phyloP scores from a whole-genome alignment of 106 monocot genomes.

The Acanthochlamys bracteata region DNA sequence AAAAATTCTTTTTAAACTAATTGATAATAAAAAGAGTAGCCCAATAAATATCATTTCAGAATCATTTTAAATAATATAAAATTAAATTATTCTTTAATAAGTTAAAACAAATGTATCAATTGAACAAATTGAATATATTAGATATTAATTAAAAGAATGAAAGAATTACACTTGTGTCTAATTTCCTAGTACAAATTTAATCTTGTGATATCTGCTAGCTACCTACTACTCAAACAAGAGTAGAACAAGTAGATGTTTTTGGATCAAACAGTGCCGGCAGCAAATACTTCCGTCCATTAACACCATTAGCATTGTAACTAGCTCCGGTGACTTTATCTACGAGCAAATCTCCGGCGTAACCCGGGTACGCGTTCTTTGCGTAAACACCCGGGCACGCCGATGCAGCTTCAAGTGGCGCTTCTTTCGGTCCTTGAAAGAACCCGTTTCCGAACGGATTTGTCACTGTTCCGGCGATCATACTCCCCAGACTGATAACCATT shows the following conservation, averaged over 20 bases:
- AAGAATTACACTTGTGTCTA: too few species aligned
- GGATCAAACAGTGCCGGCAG: constrained; percentile 61
- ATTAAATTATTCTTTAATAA: too few species aligned
- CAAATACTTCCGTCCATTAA: constrained; percentile 51
- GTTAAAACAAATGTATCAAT: too few species aligned
- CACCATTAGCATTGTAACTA: constrained; percentile 68
- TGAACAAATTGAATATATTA: too few species aligned
- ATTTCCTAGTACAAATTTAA: too few species aligned
- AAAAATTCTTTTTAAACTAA: too few species aligned
- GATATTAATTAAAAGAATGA: too few species aligned
- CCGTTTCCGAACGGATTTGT: constrained; percentile 76
- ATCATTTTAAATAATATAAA: too few species aligned
- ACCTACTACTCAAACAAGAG: constrained; percentile 40
- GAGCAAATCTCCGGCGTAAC: constrained; percentile 57
- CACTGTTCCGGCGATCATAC: constrained; percentile 47
- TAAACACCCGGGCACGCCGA: constrained; percentile 71
- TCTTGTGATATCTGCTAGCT: too few species aligned
- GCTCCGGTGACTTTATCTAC: constrained; percentile 49
- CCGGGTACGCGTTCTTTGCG: constrained; percentile 69
- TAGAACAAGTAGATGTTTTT: constrained; percentile 41
- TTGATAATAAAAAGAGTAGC: too few species aligned
- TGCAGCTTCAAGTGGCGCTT: constrained; percentile 68
- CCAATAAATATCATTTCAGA: too few species aligned
- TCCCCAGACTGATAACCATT: constrained; percentile 68
- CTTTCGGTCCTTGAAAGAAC: constrained; percentile 58